Conservation (phyloP, 139 green algal species). For the Astrephomene gubernaculifera region DNA sequence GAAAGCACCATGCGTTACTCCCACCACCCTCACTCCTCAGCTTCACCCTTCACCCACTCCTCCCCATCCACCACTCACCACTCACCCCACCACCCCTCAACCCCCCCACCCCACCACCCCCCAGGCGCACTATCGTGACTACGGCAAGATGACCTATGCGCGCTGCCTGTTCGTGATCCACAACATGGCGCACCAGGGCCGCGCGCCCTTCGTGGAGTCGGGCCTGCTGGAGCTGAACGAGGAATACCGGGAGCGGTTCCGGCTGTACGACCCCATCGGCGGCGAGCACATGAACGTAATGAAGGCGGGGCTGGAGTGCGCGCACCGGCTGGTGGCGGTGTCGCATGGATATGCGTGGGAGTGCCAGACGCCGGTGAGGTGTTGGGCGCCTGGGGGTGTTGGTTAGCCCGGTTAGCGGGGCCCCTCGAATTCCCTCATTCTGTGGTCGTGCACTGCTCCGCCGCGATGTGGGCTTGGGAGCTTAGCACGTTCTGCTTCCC, state of each 20-base stretch:
- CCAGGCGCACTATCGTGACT: conserved; percentile 97
- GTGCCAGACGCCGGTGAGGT: conserved; percentile 85
- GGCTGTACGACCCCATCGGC: conserved; percentile 90
- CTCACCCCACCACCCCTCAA: too few species aligned
- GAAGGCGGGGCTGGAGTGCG: conserved; percentile 90
- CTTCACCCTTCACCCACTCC: too few species aligned
- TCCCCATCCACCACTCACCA: too few species aligned
- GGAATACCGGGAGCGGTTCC: conserved; percentile 78
- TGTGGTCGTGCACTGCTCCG: too few species aligned
- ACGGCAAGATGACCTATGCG: conserved; percentile 92
- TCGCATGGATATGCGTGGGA: conserved; percentile 95
- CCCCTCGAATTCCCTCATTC: too few species aligned
- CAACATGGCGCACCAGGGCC: conserved; percentile 96
- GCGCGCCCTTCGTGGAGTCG: conserved; percentile 90
- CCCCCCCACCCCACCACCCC: too few species aligned
- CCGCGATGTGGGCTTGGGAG: too few species aligned
- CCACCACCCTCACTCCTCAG: too few species aligned
- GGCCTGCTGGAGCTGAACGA: conserved; percentile 83
- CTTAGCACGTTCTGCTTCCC: too few species aligned
- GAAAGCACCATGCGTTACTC: too few species aligned
- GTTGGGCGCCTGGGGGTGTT: too few species aligned
- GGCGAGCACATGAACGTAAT: conserved; percentile 99
- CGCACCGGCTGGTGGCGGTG: conserved; percentile 90
- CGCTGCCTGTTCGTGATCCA: conserved; percentile 90
- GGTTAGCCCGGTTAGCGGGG: too few species aligned